phyloP scores from a whole-genome alignment of 2,329 filamentous ascomycete genomes.

The Pseudogymnoascus sp. region DNA sequence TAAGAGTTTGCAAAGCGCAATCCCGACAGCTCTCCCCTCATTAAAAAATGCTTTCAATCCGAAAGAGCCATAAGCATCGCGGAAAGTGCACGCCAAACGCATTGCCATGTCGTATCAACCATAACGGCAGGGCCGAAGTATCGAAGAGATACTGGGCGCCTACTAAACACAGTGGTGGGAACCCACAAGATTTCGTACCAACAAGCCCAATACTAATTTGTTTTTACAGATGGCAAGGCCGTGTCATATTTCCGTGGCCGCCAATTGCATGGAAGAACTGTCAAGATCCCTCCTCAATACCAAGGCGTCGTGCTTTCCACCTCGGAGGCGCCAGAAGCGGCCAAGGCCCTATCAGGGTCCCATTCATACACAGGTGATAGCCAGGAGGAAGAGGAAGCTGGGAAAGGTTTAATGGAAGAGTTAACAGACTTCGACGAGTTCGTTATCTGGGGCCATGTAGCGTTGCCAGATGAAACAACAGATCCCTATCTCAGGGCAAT shows the following conservation, averaged over 20 bases:
- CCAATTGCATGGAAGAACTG: conserved; percentile 59
- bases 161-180: conserved; percentile 32
- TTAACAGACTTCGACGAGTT: conserved; percentile 65
- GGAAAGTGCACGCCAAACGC: conserved; percentile 47
- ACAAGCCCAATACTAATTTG: conserved; percentile 7
- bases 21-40: neutral
- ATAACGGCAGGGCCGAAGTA: conserved; percentile 62
- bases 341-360: conserved; percentile 27
- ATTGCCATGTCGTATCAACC: conserved; percentile 71
- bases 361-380: conserved; percentile 31
- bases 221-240: conserved; percentile 38
- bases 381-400: conserved; percentile 38
- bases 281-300: conserved; percentile 65
- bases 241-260: conserved; percentile 70
- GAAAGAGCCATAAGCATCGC: conserved; percentile 20
- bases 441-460: conserved; percentile 78
- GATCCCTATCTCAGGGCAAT: conserved; percentile 69
- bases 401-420: conserved; percentile 50
- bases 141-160: conserved; percentile 65
- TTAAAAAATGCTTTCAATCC: conserved; percentile 22
- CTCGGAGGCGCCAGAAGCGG: conserved; percentile 30
- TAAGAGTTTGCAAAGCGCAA: neutral
- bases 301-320: conserved; percentile 52
- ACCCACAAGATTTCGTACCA: conserved; percentile 23
- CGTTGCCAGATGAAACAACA: conserved; percentile 46